phyloP scores from a whole-genome alignment of 805 yeast genomes.

The Candida boidinii region DNA sequence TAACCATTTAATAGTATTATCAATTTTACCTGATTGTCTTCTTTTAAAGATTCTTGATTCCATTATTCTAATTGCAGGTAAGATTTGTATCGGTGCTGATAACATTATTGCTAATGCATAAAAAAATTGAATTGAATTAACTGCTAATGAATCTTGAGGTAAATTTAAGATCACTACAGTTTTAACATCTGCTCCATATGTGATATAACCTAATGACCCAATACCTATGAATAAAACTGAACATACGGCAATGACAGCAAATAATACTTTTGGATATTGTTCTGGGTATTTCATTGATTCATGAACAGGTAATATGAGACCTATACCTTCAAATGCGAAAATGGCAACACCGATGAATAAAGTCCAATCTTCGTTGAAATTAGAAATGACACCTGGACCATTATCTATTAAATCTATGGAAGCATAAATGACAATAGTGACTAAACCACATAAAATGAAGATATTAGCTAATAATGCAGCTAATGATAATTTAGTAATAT shows the following conservation, averaged over 20 bases:
- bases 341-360: slow-evolving; percentile 77
- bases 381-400: slow-evolving; percentile 40
- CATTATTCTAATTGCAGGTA: slow-evolving; percentile 70
- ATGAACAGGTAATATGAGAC: slow-evolving; percentile 72
- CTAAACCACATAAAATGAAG: slow-evolving; percentile 57
- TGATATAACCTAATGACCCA: slow-evolving; percentile 61
- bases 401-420: slow-evolving; percentile 32
- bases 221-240: slow-evolving; percentile 52
- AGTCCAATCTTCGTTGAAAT: slow-evolving; percentile 55
- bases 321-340: slow-evolving; percentile 85
- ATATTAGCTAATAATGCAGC: slow-evolving; percentile 67
- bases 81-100: slow-evolving; percentile 73
- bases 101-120: slow-evolving; percentile 68
- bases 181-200: slow-evolving; percentile 56
- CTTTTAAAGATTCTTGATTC: slow-evolving; percentile 54
- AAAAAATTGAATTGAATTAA: slow-evolving; percentile 58
- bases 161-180: slow-evolving; percentile 67
- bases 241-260: slow-evolving; percentile 53
- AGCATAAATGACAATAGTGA: slow-evolving; percentile 54
- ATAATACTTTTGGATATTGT: slow-evolving; percentile 59
- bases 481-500: slow-evolving; percentile 65
- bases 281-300: slow-evolving; percentile 74
- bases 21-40: slow-evolving; percentile 45
- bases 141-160: slow-evolving; percentile 57
- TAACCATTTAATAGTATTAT: slow-evolving; percentile 49